Conservation (phyloP, 208 protist species). For the Herpetomonas tarakana region DNA sequence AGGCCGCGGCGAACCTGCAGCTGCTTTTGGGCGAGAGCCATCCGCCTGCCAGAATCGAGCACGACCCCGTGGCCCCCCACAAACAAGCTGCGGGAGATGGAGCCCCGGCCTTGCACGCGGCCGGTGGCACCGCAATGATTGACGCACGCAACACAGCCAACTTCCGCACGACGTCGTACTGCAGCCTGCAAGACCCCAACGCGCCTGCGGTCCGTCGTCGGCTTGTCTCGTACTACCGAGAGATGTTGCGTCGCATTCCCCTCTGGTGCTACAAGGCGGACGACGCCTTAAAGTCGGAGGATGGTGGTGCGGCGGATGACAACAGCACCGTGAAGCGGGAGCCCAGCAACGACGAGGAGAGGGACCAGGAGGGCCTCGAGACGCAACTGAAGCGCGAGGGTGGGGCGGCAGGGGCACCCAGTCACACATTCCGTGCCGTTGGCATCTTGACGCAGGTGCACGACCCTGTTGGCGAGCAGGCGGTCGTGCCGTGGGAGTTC, state of each 20-base stretch:
- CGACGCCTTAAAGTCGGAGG: neutral
- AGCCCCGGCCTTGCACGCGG: neutral
- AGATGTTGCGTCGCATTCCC: slow-evolving; percentile 58
- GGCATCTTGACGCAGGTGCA: slow-evolving; percentile 80
- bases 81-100: slow-evolving; percentile 3
- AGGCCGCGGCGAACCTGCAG: slow-evolving; percentile 51
- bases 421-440: slow-evolving; percentile 30
- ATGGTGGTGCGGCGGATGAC: slow-evolving; percentile 9
- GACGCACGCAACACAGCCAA: slow-evolving; percentile 69
- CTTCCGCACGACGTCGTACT: slow-evolving; percentile 69
- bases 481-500: slow-evolving; percentile 79
- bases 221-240: slow-evolving; percentile 61
- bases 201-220: slow-evolving; percentile 9
- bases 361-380: neutral
- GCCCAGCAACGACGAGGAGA: neutral
- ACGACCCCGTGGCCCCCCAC: slow-evolving; percentile 15
- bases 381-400: neutral
- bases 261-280: slow-evolving; percentile 22
- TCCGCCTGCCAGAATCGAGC: slow-evolving; percentile 44
- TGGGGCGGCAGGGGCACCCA: neutral
- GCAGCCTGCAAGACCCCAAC: slow-evolving; percentile 57
- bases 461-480: slow-evolving; percentile 29
- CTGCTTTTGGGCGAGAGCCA: slow-evolving; percentile 55
- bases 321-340: slow-evolving; percentile 3
- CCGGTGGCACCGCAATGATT: slow-evolving; percentile 4